These are phyloP conservation scores for Quercus berberidifolia DNA, from an alignment of 306 rosid species.

Conservation along the genomic window DNA sequence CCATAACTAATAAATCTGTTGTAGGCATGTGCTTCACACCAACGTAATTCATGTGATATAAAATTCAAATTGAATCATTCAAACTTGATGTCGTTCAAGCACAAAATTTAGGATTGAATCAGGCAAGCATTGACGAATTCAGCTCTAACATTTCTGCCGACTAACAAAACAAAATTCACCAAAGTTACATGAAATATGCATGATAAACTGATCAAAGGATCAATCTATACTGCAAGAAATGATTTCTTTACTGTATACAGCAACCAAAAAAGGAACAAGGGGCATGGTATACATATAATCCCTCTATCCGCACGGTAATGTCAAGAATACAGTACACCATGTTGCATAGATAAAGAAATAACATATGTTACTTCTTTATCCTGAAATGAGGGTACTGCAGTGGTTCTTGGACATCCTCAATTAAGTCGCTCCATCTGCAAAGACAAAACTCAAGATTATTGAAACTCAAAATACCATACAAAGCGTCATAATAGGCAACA, in stretches of 20 bases:
- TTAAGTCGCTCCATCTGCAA: conserved; percentile 80
- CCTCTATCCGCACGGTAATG: conserved; percentile 17
- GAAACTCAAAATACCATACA: background rate
- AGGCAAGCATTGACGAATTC: background rate
- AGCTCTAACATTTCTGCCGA: background rate
- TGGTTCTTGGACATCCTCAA: conserved; percentile 42
- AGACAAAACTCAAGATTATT: background rate
- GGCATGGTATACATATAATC: conserved; percentile 7
- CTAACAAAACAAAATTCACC: background rate
- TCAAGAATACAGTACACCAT: conserved; percentile 25
- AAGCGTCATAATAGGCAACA: background rate
- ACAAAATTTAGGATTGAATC: background rate
- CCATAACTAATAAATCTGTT: too few species aligned
- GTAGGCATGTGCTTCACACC: too few species aligned
- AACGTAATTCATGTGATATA: too few species aligned
- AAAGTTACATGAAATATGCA: background rate
- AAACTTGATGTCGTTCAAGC: background rate
- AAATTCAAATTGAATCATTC: background rate
- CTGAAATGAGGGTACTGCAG: background rate
- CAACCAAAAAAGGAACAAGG: conserved; percentile 13
- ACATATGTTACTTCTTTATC: background rate
- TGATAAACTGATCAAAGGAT: background rate
- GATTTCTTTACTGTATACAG: conserved; percentile 28
- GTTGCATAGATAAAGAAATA: background rate
- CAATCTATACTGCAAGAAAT: background rate